phyloP scores from a whole-genome alignment of 192 early-diverging fungal genomes.

The Chytriomyces sp. region DNA sequence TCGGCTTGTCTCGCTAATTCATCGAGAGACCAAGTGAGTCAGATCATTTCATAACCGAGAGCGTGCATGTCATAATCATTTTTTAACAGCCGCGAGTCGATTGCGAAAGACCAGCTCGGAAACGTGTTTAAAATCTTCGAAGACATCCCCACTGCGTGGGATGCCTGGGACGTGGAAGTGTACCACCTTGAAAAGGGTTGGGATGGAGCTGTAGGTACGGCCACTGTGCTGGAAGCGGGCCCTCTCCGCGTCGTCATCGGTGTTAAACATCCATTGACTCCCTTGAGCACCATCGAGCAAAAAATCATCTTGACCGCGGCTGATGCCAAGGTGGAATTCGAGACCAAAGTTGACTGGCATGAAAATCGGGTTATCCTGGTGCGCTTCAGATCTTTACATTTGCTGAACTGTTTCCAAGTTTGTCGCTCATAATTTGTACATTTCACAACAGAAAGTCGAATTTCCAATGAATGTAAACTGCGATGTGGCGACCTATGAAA shows the following conservation, averaged over 20 bases:
- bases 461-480: constrained; percentile 85
- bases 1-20: constrained; percentile 70
- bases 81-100: constrained; percentile 52
- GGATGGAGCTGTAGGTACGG: constrained; percentile 60
- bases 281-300: constrained; percentile 72
- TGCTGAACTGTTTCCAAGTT: not conserved
- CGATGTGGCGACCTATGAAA: constrained; percentile 93
- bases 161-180: constrained; percentile 87
- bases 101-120: constrained; percentile 57
- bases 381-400: constrained; percentile 17
- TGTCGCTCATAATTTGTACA: constrained; percentile 9
- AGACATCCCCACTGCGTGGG: constrained; percentile 83
- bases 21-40: constrained; percentile 63
- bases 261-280: constrained; percentile 69
- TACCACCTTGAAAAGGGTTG: constrained; percentile 90
- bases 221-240: constrained; percentile 74
- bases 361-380: constrained; percentile 86
- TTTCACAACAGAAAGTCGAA: constrained; percentile 82
- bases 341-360: constrained; percentile 88
- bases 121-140: constrained; percentile 87
- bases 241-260: constrained; percentile 78
- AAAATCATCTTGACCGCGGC: constrained; percentile 75
- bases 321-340: constrained; percentile 84
- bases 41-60: not conserved
- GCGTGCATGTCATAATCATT: not conserved